Base-by-base conservation (phyloP, 495 filamentous ascomycete genomes). In the Tuber magnatum region DNA sequence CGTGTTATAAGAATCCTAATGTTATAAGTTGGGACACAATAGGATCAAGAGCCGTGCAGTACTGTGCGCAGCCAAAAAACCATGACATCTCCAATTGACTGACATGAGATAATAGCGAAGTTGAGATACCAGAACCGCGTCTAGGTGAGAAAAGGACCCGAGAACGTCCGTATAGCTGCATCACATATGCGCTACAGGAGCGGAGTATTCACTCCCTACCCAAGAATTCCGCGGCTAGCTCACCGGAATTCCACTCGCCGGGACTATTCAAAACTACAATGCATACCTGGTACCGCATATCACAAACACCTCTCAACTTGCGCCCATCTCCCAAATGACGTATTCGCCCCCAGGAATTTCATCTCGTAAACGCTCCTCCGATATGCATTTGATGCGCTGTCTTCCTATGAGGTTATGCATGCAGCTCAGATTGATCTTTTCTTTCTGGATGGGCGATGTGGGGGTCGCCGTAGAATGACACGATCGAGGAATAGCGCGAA, bases 331-430 rank as follows among this genome's bases (percentile, higher is more conserved):
- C 56, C 32, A 2, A 65, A 35, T 35, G 56, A 65, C 56, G 56
- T 65, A 65, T 65, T 35, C 2, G 56, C 6, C 32, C 51, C 14
- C 28, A 65, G 28, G 56, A 65, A 65, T 35, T 28, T 65, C 56
- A 65, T 65, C 56, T 65, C 56, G 35, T 35, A 32, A 61, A 65
- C 35, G 56, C 28, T 20, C 56, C 56, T 20, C 12, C 12, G 28
- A 65, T 65, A 35, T 65, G 56, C 28, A 35, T 32, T 65, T 65
- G 56, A 65, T 65, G 56, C 56, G 56, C 56, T 65, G 56, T 65
- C 56, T 20, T 35, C 14, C 14, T 35, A 20, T 1, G 56, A 65
- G 56, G 56, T 28, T 35, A 35, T 65, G 56, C 56, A 65, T 65
- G 56, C 56, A 20, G 56, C 56, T 65, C 28, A 35, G 56, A 65